Evolutionary conservation across 305 asterid species (phyloP).

Genomic region (Fraxinus sp.): DNA sequence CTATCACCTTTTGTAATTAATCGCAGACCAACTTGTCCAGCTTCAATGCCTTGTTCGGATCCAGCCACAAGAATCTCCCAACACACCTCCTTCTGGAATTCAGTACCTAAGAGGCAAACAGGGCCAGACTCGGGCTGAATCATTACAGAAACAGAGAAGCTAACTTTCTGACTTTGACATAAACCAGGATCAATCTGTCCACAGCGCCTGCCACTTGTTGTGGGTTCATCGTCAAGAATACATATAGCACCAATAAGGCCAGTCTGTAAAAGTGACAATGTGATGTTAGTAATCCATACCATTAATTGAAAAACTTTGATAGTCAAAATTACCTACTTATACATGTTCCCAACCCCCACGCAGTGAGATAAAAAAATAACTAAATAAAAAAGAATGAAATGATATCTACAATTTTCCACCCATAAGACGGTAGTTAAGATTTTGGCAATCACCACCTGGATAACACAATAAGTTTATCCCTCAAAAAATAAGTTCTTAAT

Average conservation of each 20-base stretch:
- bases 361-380: background rate
- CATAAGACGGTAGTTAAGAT: background rate
- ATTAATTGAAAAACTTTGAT: background rate
- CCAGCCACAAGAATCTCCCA: slow-evolving; percentile 99
- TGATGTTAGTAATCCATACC: background rate
- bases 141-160: slow-evolving; percentile 85
- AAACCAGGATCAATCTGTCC: slow-evolving; percentile 83
- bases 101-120: slow-evolving; percentile 93
- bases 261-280: slow-evolving; percentile 53
- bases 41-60: slow-evolving; percentile 97
- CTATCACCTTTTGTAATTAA: slow-evolving; percentile 90
- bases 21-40: slow-evolving; percentile 97
- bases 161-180: slow-evolving; percentile 78
- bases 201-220: slow-evolving; percentile 90
- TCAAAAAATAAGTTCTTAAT: background rate
- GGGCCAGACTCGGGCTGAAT: slow-evolving; percentile 99
- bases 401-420: background rate
- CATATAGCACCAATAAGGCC: slow-evolving; percentile 93
- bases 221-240: slow-evolving; percentile 97
- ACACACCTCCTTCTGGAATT: slow-evolving; percentile 77
- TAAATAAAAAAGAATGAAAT: background rate
- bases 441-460: background rate
- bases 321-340: background rate
- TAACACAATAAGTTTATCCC: background rate
- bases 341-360: background rate